Conservation (phyloP, 2,329 filamentous ascomycete genomes). For the Aspergillus pseudoterreus region DNA sequence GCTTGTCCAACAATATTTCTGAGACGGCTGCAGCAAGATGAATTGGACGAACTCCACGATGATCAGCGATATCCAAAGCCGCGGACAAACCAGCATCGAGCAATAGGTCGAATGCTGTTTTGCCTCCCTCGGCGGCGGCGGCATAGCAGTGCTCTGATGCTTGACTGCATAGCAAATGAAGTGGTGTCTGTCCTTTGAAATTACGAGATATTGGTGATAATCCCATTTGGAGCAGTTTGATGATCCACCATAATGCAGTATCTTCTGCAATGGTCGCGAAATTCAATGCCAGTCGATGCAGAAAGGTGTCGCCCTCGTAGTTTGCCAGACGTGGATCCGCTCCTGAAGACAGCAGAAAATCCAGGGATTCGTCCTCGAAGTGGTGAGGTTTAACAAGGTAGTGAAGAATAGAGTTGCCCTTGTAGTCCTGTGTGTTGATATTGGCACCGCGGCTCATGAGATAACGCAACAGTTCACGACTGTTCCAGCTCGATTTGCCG, state of each 20-base stretch:
- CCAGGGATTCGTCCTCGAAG: constrained; percentile 1
- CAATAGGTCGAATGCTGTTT: constrained; percentile 11
- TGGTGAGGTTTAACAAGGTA: background rate
- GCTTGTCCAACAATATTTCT: constrained; percentile 11
- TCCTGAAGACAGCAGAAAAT: constrained; percentile 13
- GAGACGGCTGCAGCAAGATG: constrained; percentile 17
- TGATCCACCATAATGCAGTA: background rate
- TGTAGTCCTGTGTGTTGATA: constrained; percentile 15
- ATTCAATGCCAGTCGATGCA: constrained; percentile 12
- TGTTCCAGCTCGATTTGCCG: background rate
- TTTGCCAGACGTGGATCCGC: constrained; percentile 11
- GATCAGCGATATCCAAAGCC: constrained; percentile 11
- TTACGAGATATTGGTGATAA: constrained; percentile 1
- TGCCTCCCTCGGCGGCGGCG: constrained; percentile 3
- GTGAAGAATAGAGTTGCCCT: constrained; percentile 13
- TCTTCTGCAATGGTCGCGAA: constrained; percentile 6
- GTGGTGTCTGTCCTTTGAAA: constrained; percentile 13
- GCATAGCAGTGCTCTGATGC: constrained; percentile 5
- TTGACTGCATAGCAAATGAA: constrained; percentile 13
- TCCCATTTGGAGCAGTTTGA: background rate
- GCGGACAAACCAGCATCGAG: constrained; percentile 8
- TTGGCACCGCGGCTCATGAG: constrained; percentile 11
- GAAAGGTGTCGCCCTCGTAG: constrained; percentile 13
- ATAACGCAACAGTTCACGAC: constrained; percentile 1
- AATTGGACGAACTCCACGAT: constrained; percentile 16